Evolutionary conservation across 805 yeast genomes (phyloP), one percentile per base, ranked within the genome.

Genomic region (Suhomyces xylopsoci): DNA sequence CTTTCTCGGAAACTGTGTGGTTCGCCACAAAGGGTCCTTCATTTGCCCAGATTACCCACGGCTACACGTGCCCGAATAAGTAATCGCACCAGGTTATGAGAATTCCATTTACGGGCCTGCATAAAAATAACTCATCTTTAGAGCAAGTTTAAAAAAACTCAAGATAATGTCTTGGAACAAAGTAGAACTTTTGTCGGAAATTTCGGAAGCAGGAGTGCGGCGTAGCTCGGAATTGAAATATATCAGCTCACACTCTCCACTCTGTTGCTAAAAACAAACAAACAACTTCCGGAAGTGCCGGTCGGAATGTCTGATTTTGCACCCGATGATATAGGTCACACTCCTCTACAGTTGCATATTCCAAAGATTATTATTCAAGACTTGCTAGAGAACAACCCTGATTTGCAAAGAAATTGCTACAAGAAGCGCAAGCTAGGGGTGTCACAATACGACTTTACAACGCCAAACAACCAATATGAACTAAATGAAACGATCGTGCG

Each of bases 401-500:
- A 36, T 12, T 40, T 53, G 15, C 50, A 43, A 17, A 19, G 28
- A 15, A 43, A 47, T 24, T 51, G 47, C 43, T 30, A 24, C 40
- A 55, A 55, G 40, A 32, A 50, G 44, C 52, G 51, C 17, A 36
- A 38, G 17, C 43, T 43, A 15, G 50, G 25, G 44, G 10, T 19
- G 25, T 3, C 10, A 12, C 45, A 28, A 38, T 59, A 56, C 45
- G 58, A 61, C 45, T 59, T 57, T 34, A 45, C 49, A 10, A 48
- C 26, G 7, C 49, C 60, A 2, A 51, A 32, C 12, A 50, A 51
- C 34, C 63, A 58, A 30, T 61, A 60, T 45, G 58, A 53, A 12
- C 38, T 60, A 8, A 56, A 56, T 12, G 64, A 62, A 45, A 45
- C 42, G 12, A 56, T 59, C 5, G 42, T 62, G 6, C 42, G 47